phyloP scores from a whole-genome alignment of 345 rosid genomes.

The Syzygium aromaticum region DNA sequence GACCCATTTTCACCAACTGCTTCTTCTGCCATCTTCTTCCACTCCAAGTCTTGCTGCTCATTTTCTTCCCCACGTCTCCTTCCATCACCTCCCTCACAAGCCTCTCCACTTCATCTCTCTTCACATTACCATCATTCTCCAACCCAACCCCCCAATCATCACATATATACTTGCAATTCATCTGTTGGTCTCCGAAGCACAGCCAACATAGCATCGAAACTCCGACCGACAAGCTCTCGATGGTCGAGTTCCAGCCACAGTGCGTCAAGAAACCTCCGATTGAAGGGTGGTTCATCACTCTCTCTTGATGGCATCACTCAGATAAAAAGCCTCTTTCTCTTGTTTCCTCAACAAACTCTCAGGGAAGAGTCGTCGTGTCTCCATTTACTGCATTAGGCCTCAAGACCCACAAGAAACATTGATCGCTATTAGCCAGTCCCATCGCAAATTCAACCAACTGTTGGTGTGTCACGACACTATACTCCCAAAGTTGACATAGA shows the following conservation, averaged over 20 bases:
- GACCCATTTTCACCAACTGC: background rate
- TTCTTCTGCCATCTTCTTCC: slow-evolving; percentile 19
- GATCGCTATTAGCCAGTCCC: slow-evolving; percentile 11
- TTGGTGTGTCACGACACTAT: background rate
- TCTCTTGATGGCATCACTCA: slow-evolving; percentile 12
- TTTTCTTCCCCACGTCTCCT: slow-evolving; percentile 12
- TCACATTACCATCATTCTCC: slow-evolving; percentile 6
- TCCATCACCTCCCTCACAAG: slow-evolving; percentile 27
- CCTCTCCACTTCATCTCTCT: slow-evolving; percentile 21
- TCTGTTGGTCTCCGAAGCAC: slow-evolving; percentile 7
- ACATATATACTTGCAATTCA: slow-evolving; percentile 16
- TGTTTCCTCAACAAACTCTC: background rate
- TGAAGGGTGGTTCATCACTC: slow-evolving; percentile 8
- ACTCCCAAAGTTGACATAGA: slow-evolving; percentile 1
- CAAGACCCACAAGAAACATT: slow-evolving; percentile 11
- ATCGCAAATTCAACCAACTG: slow-evolving; percentile 10
- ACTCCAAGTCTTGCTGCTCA: slow-evolving; percentile 14
- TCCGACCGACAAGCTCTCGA: slow-evolving; percentile 9
- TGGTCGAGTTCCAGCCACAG: slow-evolving; percentile 17
- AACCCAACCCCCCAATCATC: slow-evolving; percentile 27
- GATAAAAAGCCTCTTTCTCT: slow-evolving; percentile 1
- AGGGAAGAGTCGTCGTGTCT: background rate
- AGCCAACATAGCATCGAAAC: slow-evolving; percentile 19
- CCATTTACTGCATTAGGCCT: slow-evolving; percentile 7
- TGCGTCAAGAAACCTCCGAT: slow-evolving; percentile 15